Base-by-base conservation (phyloP, 1,284 basidiomycete genomes). In the Inonotus hispidus region DNA sequence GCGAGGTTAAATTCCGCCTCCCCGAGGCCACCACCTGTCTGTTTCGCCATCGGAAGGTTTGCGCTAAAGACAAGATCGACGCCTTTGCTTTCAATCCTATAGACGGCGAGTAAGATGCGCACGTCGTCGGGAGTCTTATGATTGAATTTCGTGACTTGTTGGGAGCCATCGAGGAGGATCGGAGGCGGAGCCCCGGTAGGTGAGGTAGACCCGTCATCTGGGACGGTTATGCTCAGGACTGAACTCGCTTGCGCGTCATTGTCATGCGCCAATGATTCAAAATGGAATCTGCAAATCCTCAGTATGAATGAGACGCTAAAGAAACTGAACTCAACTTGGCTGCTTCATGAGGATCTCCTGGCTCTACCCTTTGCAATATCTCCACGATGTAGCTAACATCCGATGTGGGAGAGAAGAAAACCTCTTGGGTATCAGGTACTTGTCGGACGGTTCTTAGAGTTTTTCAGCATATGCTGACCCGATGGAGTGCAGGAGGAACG, bases 341-440 rank as follows among this genome's bases (percentile, higher is more conserved):
- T 27, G 91, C 91, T 58, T 88, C 85, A 38, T 77, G 73, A 23
- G 72, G 73, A 53, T 86, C 79, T 37, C 78, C 71, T 39, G 80
- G 76, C 41, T 85, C 83, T 52, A 95, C 89, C 50, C 82, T 76
- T 72, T 93, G 75, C 7, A 99, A 77, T 19, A 98, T 83, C 71
- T 99, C 97, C 25, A 98, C 73, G 61, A 99, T 85, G 63, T 95
- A 81, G 68, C 90, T 93, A 65, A 89, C 77, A 63, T 84, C 81
- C 5, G 85, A 86, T 56, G 84, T 73, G 1, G 82, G 80, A 55
- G 87, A 87, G 43, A 98, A 74, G 71, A 94, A 91, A 49, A 98
- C 95, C 72, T 99, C 97, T 74, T 99, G 96, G 13, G 85, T 95
- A 72, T 99, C 92, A n/a, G 97, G 96, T 11, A 99, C 82, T 76